Conservation (phyloP, 2,329 filamentous ascomycete species). For the Aspergillus versicolor region DNA sequence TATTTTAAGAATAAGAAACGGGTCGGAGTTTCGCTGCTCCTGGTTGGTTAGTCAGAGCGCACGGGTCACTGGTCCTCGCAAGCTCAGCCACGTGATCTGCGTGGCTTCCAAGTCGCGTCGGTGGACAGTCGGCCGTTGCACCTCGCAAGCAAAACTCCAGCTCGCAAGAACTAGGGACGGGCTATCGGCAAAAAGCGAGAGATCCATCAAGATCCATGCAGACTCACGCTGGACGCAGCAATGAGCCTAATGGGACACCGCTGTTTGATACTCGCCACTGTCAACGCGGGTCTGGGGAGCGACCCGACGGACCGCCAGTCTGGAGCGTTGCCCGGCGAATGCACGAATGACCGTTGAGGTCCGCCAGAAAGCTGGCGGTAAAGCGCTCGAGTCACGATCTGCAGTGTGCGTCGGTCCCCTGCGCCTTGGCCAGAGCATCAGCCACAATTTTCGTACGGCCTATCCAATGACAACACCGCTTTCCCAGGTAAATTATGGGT, state of each 20-base stretch:
- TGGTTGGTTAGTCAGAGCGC: too few species aligned
- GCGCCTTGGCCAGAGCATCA: slow-evolving; percentile 6
- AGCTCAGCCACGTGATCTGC: slow-evolving; percentile 3
- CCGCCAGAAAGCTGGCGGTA: background rate
- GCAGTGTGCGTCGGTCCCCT: slow-evolving; percentile 1
- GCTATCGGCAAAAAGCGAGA: too few species aligned
- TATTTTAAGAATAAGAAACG: slow-evolving; percentile 1
- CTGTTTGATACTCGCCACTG: background rate
- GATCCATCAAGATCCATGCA: background rate
- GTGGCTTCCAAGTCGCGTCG: too few species aligned
- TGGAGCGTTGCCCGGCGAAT: background rate
- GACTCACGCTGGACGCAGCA: background rate
- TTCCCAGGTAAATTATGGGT: background rate
- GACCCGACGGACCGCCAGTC: slow-evolving; percentile 6
- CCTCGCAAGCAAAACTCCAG: too few species aligned
- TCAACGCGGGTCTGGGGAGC: background rate
- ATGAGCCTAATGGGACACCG: slow-evolving; percentile 2
- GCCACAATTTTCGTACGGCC: background rate
- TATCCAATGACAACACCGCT: background rate
- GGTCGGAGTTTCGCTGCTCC: too few species aligned
- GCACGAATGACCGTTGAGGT: slow-evolving; percentile 3
- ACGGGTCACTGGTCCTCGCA: background rate
- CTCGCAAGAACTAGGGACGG: background rate
- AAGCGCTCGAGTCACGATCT: slow-evolving; percentile 4
- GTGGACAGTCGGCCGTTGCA: too few species aligned